Evolutionary conservation across 805 yeast genomes (phyloP).

Genomic region (Candida ponderosae): DNA sequence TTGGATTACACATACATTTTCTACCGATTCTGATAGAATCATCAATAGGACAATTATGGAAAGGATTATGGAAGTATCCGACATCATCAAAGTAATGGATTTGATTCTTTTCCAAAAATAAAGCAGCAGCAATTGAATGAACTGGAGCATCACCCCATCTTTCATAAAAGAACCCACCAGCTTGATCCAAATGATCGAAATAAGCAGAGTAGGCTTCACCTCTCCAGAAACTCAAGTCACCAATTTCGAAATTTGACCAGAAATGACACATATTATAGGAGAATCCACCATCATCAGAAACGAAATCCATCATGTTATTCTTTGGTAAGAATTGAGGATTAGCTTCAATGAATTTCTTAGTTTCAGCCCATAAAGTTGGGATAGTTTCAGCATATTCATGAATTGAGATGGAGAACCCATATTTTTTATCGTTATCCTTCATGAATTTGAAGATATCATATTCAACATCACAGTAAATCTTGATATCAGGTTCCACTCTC

Average conservation of each 20-base stretch:
- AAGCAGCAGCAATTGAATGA: constrained; percentile 79
- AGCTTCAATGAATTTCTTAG: constrained; percentile 49
- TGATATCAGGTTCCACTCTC: constrained; percentile 89
- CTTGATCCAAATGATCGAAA: constrained; percentile 65
- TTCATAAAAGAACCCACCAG: constrained; percentile 91
- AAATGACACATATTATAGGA: constrained; percentile 79
- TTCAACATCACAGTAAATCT: constrained; percentile 74
- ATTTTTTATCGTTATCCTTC: constrained; percentile 67
- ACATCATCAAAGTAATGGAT: constrained; percentile 79
- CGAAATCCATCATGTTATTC: constrained; percentile 60
- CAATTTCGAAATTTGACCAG: constrained; percentile 90
- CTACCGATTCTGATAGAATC: constrained; percentile 46
- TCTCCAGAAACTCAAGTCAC: constrained; percentile 68
- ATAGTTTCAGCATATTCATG: constrained; percentile 71
- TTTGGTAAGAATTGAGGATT: constrained; percentile 53
- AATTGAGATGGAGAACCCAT: constrained; percentile 73
- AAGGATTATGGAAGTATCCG: constrained; percentile 81
- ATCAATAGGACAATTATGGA: constrained; percentile 71
- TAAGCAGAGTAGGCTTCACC: constrained; percentile 60
- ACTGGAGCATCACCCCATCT: constrained; percentile 96
- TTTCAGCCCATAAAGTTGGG: constrained; percentile 68
- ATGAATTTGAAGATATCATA: constrained; percentile 77
- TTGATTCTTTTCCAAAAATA: constrained; percentile 62
- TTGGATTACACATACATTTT: constrained; percentile 68
- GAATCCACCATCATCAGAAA: constrained; percentile 63